These are phyloP conservation scores for Beauveria pseudobassiana DNA, from an alignment of 2,329 filamentous ascomycete genomes.

Conservation along the genomic window DNA sequence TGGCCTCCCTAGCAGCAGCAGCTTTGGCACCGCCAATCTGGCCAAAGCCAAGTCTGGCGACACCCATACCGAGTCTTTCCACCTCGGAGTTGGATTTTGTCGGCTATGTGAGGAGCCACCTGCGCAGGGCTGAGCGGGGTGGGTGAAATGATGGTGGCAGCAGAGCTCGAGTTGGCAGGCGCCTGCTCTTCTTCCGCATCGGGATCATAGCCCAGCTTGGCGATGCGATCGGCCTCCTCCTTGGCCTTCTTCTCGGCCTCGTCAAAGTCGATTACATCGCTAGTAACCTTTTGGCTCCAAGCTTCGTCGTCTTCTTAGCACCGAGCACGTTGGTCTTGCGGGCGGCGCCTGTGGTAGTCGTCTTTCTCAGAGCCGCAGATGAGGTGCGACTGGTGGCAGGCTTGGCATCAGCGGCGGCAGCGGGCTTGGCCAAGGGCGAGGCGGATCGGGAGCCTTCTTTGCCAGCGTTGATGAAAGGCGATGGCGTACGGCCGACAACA, in stretches of 20 bases:
- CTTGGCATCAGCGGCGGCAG: slow-evolving; percentile 37
- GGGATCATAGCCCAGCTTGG: slow-evolving; percentile 90
- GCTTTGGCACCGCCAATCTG: slow-evolving; percentile 63
- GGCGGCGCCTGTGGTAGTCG: slow-evolving; percentile 51
- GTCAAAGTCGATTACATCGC: slow-evolving; percentile 85
- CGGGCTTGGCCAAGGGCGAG: slow-evolving; percentile 67
- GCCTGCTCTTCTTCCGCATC: slow-evolving; percentile 66
- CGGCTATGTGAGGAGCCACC: slow-evolving; percentile 46
- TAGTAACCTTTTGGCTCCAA: slow-evolving; percentile 87
- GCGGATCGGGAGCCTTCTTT: slow-evolving; percentile 70
- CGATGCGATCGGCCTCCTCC: slow-evolving; percentile 93
- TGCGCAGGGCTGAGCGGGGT: slow-evolving; percentile 64
- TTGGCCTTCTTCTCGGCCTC: slow-evolving; percentile 95
- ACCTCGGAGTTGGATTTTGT: slow-evolving; percentile 67
- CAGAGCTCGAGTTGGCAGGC: slow-evolving; percentile 39
- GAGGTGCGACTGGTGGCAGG: slow-evolving; percentile 65
- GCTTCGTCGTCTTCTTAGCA: slow-evolving; percentile 72
- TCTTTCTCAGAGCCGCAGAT: slow-evolving; percentile 77
- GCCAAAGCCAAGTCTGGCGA: slow-evolving; percentile 79
- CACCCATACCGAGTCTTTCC: slow-evolving; percentile 83
- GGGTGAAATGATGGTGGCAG: slow-evolving; percentile 60
- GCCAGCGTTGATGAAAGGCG: slow-evolving; percentile 80
- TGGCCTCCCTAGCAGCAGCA: slow-evolving; percentile 40
- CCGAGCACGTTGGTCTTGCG: slow-evolving; percentile 82
- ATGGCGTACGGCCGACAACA: slow-evolving; percentile 69